A percentile compares a stretch with the other conserved stretches of the same genome.
These are phyloP conservation scores for Closterium sp. DNA, from an alignment of 139 green algal species.

Conservation along the genomic window DNA sequence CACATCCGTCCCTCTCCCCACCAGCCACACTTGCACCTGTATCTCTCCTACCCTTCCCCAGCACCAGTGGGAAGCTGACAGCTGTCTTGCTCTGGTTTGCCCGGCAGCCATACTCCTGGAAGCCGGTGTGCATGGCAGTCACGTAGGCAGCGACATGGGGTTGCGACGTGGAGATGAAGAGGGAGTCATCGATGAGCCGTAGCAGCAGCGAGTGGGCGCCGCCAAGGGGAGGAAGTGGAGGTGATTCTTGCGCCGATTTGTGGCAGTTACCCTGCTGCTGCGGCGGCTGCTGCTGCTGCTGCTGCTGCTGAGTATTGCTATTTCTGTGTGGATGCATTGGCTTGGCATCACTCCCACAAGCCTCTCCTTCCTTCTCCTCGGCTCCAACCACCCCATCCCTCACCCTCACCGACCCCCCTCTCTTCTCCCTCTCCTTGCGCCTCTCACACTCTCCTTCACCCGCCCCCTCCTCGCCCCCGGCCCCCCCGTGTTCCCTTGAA, in stretches of 20 bases:
- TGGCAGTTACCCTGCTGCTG: not conserved
- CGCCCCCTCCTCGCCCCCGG: not conserved
- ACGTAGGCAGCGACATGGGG: conserved; percentile 19
- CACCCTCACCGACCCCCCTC: not conserved
- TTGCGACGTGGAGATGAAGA: conserved; percentile 70
- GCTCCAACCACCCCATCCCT: not conserved
- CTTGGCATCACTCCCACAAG: not conserved
- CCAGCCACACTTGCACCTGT: not conserved
- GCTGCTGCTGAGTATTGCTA: not conserved
- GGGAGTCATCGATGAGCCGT: conserved; percentile 82
- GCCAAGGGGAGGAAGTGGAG: not conserved
- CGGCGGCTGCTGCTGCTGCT: conserved; percentile 5
- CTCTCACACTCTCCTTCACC: not conserved
- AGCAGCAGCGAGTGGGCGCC: not conserved
- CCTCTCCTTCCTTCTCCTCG: not conserved
- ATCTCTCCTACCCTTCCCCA: not conserved
- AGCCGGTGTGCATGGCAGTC: conserved; percentile 58
- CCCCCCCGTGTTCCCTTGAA: not conserved
- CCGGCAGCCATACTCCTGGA: conserved; percentile 66
- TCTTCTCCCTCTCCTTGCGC: not conserved
- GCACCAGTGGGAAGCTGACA: conserved; percentile 64
- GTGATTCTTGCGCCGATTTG: not conserved
- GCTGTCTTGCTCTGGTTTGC: conserved; percentile 84
- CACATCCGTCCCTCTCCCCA: not conserved
- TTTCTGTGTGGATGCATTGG: not conserved